Evolutionary conservation across 306 rosid species (phyloP), one percentile per base, ranked within the genome.

Genomic region (Prunus mume): DNA sequence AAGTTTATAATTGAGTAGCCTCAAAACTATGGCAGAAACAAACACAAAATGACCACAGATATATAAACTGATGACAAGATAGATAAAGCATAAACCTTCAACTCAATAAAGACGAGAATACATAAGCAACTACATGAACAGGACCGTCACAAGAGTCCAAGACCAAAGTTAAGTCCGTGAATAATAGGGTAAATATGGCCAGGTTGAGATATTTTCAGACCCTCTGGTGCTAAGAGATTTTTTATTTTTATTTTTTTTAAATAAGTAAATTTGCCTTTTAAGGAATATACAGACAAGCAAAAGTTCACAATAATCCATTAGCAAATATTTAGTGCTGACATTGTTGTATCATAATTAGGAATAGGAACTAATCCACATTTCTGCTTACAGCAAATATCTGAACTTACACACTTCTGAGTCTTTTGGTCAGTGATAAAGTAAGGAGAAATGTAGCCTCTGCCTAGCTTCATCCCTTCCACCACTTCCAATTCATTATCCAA

Each of bases 391-490:
- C 24, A 38, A 25, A 65, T 63, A 61, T 75, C 15, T 25, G 27
- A 65, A 74, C 97, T 88, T 90, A 95, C 98, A 87, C 98, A 95
- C 85, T 91, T 95, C 78, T 82, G 98, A 69, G 89, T 90, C 88
- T 85, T 92, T 79, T 83, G 93, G 82, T 95, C 91, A 58, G 90
- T 92, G 62, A 95, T 79, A 86, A 95, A 95, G 83, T 95, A 90
- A 67, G 98, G 97, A 85, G 98, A 92, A 74, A 95, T 88, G 56
- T 87, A 92, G 54, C 97, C 98, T 84, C 97, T 79, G 65, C 76
- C 82, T 19, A 92, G 88, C 88, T 92, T 92, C 98, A 95, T 90
- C 86, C 97, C 98, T 89, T 95, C 97, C 70, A 95, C 97, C 67
- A 95, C 97, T 88, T 95, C 97, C 91, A 92, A 74, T 87, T 90